Percentiles rank a stretch among this genome's conserved stretches.
These are phyloP conservation scores for Corylus heterophylla DNA, from an alignment of 306 rosid genomes.

Conservation along the genomic window DNA sequence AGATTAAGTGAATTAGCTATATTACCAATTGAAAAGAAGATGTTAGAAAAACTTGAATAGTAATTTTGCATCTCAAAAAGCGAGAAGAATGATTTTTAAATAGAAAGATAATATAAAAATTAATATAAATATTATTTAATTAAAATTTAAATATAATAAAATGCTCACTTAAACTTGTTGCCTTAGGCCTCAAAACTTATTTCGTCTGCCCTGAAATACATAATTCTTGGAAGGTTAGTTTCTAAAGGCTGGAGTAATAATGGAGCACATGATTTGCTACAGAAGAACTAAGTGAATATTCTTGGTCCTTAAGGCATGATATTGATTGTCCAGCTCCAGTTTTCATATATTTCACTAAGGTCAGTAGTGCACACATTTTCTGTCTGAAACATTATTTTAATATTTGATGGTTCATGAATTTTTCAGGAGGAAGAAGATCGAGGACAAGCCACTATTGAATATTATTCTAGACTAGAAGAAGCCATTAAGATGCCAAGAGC, in stretches of 20 bases:
- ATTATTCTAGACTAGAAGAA: constrained; percentile 35
- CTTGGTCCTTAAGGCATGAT: background rate
- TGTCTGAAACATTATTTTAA: constrained; percentile 17
- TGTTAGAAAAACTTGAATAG: no score
- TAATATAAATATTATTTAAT: no score
- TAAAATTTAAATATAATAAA: no score
- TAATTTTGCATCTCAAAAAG: no score
- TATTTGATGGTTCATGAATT: constrained; percentile 12
- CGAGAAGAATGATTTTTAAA: no score
- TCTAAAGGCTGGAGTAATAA: constrained; percentile 10
- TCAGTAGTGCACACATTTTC: constrained; percentile 9
- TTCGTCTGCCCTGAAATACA: no score
- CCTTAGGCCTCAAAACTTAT: no score
- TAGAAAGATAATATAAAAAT: no score
- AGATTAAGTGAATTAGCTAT: no score
- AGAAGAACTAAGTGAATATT: constrained; percentile 16
- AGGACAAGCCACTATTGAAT: constrained; percentile 28
- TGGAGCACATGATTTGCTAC: constrained; percentile 2
- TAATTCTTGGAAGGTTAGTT: background rate
- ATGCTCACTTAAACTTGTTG: no score
- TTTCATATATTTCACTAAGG: constrained; percentile 18
- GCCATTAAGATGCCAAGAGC: constrained; percentile 28
- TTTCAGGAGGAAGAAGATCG: constrained; percentile 42
- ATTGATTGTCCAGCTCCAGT: background rate
- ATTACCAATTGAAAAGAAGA: no score